A percentile compares a stretch with the other conserved stretches of the same genome.
phyloP scores from a whole-genome alignment of 2,329 filamentous ascomycete species.

The Dothistroma pini region DNA sequence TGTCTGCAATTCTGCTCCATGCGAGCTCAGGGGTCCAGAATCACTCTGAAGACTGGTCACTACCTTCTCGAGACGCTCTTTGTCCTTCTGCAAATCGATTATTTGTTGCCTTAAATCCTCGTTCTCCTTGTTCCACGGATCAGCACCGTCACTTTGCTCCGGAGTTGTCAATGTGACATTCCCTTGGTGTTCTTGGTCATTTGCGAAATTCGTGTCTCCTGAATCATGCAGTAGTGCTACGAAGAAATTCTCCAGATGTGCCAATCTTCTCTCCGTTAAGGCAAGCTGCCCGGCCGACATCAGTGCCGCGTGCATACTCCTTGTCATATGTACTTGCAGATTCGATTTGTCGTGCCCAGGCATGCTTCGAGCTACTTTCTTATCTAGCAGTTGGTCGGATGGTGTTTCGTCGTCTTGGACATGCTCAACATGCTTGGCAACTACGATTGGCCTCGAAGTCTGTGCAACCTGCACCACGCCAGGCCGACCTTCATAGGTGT shows the following conservation, averaged over 20 bases:
- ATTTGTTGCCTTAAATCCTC: neutral
- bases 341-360: neutral
- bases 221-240: neutral
- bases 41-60: neutral
- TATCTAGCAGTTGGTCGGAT: neutral
- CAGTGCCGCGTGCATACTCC: neutral
- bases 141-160: neutral
- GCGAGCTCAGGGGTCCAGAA: neutral
- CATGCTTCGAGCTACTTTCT: neutral
- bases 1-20: neutral
- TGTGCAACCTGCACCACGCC: neutral
- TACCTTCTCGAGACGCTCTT: neutral
- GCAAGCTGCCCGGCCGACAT: neutral
- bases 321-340: neutral
- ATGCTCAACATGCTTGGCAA: neutral
- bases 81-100: neutral
- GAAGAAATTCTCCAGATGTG: neutral
- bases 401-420: neutral
- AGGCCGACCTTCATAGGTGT: neutral
- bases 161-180: neutral
- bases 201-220: neutral
- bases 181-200: neutral
- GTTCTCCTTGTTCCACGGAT: neutral
- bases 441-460: neutral
- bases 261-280: neutral